These are phyloP conservation scores for Penstemon eatonii DNA, from an alignment of 257 asterid species.

Conservation along the genomic window DNA sequence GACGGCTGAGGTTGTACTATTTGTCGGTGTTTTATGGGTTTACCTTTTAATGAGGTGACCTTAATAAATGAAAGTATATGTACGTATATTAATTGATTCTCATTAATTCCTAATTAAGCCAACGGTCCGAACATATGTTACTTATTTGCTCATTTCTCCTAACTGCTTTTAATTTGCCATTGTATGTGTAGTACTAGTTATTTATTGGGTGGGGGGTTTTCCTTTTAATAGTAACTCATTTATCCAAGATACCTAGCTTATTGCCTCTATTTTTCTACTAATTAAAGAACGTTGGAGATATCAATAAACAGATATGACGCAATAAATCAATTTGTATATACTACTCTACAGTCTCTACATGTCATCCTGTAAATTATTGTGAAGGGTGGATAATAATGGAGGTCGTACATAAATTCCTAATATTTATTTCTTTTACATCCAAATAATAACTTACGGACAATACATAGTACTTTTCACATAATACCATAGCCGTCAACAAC, in stretches of 20 bases:
- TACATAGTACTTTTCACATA: slow-evolving; percentile 3
- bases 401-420: neutral
- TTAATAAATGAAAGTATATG: slow-evolving; percentile 25
- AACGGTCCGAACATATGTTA: slow-evolving; percentile 27
- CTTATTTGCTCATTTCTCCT: slow-evolving; percentile 25
- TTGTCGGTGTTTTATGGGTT: slow-evolving; percentile 3
- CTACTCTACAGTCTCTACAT: neutral
- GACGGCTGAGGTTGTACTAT: slow-evolving; percentile 2
- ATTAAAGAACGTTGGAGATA: no score
- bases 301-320: slow-evolving; percentile 17
- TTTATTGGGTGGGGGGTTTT: slow-evolving; percentile 1
- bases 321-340: slow-evolving; percentile 12
- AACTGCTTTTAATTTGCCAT: slow-evolving; percentile 24
- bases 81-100: slow-evolving; percentile 11
- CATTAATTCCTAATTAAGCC: slow-evolving; percentile 26
- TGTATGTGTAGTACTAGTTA: neutral
- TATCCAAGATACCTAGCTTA: neutral
- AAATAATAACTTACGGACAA: slow-evolving; percentile 16
- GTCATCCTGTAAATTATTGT: neutral
- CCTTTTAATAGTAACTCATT: neutral
- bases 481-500: slow-evolving; percentile 16
- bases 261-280: neutral
- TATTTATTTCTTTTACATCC: slow-evolving; percentile 16
- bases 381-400: neutral
- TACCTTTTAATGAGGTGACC: slow-evolving; percentile 22